Base-by-base conservation (phyloP, 148 eudicot species). In the Limonium bicolor region DNA sequence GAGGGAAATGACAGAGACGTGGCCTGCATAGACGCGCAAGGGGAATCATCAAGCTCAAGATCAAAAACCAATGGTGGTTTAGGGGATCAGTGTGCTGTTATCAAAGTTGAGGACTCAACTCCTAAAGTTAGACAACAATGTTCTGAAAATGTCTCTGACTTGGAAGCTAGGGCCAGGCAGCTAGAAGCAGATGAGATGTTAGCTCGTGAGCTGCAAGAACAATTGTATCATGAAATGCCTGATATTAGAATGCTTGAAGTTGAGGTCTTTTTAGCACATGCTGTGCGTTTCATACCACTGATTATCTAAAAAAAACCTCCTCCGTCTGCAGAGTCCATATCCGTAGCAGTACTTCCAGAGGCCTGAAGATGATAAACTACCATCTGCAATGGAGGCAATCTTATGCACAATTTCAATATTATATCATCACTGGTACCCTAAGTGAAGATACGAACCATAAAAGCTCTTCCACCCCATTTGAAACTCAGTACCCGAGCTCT, bases 401-500 rank as follows among this genome's bases (percentile, higher is more conserved):
- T 39, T 72, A 56, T 79, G 59, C 13, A 87, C 41, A 31, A 82
- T 79, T 61, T 87, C 94, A 43, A 82, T 69, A 87, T 73, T 19
- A 79, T 58, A 65, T 87, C 96, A 40, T 82, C 90, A 40, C 96
- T 94, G 25, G 51, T 61, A 69, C 64, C 50, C 94, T 67, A 51
- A 87, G 61, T 13, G 94, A 69, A 41, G 94, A 63, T 2, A 70
- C 96, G 55, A 82, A 94, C 15, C 96, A 82, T 48, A 87, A 48
- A 19, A 87, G 76, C 80, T 87, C 96, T 60, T 87, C 96, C 30
- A 87, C 73, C 25, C 82, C 86, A 74, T 82, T 87, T 48, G 96
- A 82, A 93, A 53, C 87, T 75, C n/a, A n/a, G n/a, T n/a, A n/a
- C n/a, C n/a, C n/a, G n/a, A n/a, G n/a, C n/a, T n/a, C n/a, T n/a